phyloP scores from a whole-genome alignment of 106 monocot species.

The Gastrodia elata region DNA sequence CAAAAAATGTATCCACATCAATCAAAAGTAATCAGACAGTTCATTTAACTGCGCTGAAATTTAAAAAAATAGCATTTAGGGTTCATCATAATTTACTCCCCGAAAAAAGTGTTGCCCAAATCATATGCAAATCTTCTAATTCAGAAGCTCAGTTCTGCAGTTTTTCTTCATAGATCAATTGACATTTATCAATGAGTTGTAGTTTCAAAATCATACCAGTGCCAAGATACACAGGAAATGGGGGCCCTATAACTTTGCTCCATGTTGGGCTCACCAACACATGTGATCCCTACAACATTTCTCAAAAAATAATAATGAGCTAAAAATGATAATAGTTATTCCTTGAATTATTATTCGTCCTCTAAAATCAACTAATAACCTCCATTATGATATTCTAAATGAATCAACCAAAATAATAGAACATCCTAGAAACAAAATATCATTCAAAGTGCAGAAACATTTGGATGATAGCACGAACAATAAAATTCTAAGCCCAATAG shows the following conservation, averaged over 20 bases:
- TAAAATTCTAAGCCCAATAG: background rate
- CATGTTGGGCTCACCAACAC: conserved; percentile 15
- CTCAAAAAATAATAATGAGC: background rate
- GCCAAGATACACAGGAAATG: conserved; percentile 8
- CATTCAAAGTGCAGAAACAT: background rate
- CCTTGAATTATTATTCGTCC: background rate
- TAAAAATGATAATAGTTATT: conserved; percentile 2
- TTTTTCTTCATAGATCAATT: conserved; percentile 1
- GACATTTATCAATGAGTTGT: background rate
- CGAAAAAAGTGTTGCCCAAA: background rate
- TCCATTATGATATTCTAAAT: background rate
- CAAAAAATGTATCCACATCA: conserved; percentile 2
- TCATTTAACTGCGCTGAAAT: background rate
- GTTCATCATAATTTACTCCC: background rate
- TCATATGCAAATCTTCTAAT: background rate
- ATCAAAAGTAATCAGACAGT: background rate
- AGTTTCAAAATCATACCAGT: conserved; percentile 20
- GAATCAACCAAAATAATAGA: background rate
- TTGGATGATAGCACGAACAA: background rate
- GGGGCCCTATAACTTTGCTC: conserved; percentile 8
- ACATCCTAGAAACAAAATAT: background rate
- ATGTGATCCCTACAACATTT: conserved; percentile 19
- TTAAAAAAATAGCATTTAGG: background rate
- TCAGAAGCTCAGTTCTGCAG: conserved; percentile 4
- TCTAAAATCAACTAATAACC: background rate